Evolutionary conservation across 108 stramenopile genomes (phyloP).

Genomic region (Aurantiochytrium sp.): DNA sequence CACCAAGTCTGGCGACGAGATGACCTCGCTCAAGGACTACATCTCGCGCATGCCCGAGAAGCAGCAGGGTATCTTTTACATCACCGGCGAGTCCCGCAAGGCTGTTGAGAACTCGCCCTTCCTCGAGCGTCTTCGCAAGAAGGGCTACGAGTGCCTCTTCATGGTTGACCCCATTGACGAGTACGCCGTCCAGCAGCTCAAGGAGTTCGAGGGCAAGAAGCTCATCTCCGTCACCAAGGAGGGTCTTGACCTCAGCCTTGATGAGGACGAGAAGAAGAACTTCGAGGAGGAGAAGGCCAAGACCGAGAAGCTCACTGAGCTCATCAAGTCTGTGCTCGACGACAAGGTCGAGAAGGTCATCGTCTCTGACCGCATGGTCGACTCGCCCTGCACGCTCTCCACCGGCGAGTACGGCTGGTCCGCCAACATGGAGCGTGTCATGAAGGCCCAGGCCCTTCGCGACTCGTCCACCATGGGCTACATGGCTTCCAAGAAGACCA

Average conservation of each 20-base stretch:
- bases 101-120: conserved; percentile 98
- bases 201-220: conserved; percentile 99
- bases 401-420: conserved; percentile 99
- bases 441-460: conserved; percentile 99
- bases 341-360: conserved; percentile 99
- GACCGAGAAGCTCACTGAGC: conserved; percentile 93
- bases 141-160: conserved; percentile 99
- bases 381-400: conserved; percentile 95
- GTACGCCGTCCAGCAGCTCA: conserved; percentile 98
- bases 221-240: conserved; percentile 99
- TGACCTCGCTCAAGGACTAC: conserved; percentile 97
- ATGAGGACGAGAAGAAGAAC: conserved; percentile 94
- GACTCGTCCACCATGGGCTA: conserved; percentile 92
- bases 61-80: conserved; percentile 99
- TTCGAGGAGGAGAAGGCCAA: conserved; percentile 98
- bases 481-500: conserved; percentile 99
- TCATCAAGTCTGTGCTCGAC: conserved; percentile 99
- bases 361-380: conserved; percentile 94
- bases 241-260: conserved; percentile 78
- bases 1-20: conserved; percentile 97
- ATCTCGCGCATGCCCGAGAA: conserved; percentile 93
- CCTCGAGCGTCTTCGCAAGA: conserved; percentile 99
- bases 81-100: conserved; percentile 97
- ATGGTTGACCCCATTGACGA: conserved; percentile 99
- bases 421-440: conserved; percentile 99